Base-by-base conservation (phyloP, 345 rosid species). In the Populus simonii region DNA sequence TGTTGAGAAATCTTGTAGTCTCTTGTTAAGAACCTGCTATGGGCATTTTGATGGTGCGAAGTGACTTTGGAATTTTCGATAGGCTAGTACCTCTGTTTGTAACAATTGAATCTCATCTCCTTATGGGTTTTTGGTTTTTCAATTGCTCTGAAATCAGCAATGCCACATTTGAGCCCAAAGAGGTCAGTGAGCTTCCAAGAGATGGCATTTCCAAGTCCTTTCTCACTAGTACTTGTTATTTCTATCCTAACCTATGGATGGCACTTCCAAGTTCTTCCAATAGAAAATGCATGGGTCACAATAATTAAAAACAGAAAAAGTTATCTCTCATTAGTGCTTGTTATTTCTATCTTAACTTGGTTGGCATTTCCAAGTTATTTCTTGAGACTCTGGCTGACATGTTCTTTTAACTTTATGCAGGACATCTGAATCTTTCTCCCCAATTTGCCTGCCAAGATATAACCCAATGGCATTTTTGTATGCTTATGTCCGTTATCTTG, bases 401-500 rank as follows among this genome's bases (percentile, higher is more conserved):
- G 20, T 35, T 80, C 27, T 68, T 75, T 57, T 72, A 70, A 61
- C 74, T 63, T 80, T 71, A 55, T 86, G 88, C 98, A 94, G 99
- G 90, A 94, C 96, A 55, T 94, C 99, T 69, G 99, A 96, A 80
- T 92, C 94, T 69, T 96, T 96, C 81, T 96, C 97, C 22, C 99
- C 99, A 80, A 96, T 94, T 84, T 96, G 99, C 88, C 85, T 96
- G 66, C 99, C 98, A 62, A 89, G 98, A 90, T 96, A 96, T 83
- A 96, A 96, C 80, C 92, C 99, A 67, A 87, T 86, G 90, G 95
- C 98, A 31, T 96, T 96, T 87, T 83, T 96, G 77, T 92, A 96
- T 86, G 97, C 98, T 49, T 94, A 96, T 85, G 97, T 96, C 79
- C 92, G 92, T 82, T 96, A 87, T 87, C 88, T 92, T 74, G 98